Evolutionary conservation across 2,329 filamentous ascomycete genomes (phyloP).

Genomic region (Cercospora sojina): DNA sequence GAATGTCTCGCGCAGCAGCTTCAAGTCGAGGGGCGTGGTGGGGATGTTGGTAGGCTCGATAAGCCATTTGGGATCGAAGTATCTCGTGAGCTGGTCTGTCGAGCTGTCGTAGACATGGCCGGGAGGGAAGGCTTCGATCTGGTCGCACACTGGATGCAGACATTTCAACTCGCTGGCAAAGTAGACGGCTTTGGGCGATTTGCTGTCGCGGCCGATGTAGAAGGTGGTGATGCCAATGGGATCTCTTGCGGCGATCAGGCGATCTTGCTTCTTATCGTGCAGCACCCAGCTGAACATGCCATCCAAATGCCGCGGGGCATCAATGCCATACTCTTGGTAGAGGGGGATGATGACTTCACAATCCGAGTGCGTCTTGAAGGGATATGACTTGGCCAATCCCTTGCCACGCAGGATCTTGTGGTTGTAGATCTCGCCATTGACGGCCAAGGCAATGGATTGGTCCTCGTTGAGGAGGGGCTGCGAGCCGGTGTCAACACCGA

Average conservation of each 20-base stretch:
- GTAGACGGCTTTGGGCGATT: slow-evolving; percentile 80
- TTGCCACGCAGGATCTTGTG: slow-evolving; percentile 86
- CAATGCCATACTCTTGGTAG: slow-evolving; percentile 88
- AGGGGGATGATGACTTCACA: slow-evolving; percentile 98
- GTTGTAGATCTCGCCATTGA: slow-evolving; percentile 99
- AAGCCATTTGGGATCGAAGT: slow-evolving; percentile 85
- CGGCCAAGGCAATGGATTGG: slow-evolving; percentile 81
- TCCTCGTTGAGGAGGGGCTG: slow-evolving; percentile 94
- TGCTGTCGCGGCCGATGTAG: slow-evolving; percentile 86
- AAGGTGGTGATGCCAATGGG: slow-evolving; percentile 97
- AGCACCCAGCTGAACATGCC: slow-evolving; percentile 99
- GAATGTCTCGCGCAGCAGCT: slow-evolving; percentile 73
- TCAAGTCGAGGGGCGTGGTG: slow-evolving; percentile 77
- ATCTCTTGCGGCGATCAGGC: slow-evolving; percentile 89
- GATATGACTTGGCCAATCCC: slow-evolving; percentile 75
- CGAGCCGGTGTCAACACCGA: slow-evolving; percentile 93
- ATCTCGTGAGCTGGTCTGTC: slow-evolving; percentile 78
- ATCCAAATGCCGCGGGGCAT: slow-evolving; percentile 89
- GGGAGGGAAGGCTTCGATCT: slow-evolving; percentile 89
- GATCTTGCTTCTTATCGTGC: slow-evolving; percentile 92
- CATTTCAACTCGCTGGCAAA: slow-evolving; percentile 98
- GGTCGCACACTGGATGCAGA: slow-evolving; percentile 88
- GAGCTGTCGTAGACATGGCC: slow-evolving; percentile 95
- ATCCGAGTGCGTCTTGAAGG: slow-evolving; percentile 98
- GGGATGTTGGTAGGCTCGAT: slow-evolving; percentile 81